Base-by-base conservation (phyloP, 768 basidiomycete species). In the Serpula lacrymans region DNA sequence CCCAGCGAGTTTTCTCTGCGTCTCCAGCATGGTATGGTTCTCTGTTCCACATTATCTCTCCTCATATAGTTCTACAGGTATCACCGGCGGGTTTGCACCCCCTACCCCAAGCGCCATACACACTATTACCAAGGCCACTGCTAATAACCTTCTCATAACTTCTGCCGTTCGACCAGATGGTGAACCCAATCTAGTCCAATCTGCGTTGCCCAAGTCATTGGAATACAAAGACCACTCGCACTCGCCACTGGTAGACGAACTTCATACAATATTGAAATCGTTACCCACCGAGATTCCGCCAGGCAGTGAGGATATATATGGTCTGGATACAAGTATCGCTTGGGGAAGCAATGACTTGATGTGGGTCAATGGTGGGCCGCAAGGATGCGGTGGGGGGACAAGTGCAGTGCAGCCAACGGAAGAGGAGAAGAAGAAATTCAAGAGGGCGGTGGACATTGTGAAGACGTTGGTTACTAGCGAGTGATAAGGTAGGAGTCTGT, bases 221-320 rank as follows among this genome's bases (percentile, higher is more conserved):
- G 36, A 55, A 14, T 48, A 59, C 21, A 50, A 57, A 29, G 56
- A 70, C 6, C 49, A 66, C 42, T 62, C 59, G n/a, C 37, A 54
- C 23, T 49, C 52, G 8, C 50, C 55, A 1, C 74, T 80, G 37
- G 59, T 86, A 32, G 67, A 71, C 17, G 83, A 82, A 53, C 69
- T 90, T 23, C 64, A 80, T 26, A 32, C 16, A 4, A 82, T 88
- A 58, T 60, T 90, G 41, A 77, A 78, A 54, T 49, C 53, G 0
- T 48, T 88, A 26, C 84, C 83, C 3, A 73, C 64, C 2, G 78
- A 79, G 53, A 34, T 50, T 1, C 75, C 79, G 21, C 72, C 74
- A 0, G 82, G 81, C 2, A 77, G 74, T 32, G 65, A 84, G 58
- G 86, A 90, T 53, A 80, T 88, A 39, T 90, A 90, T 48, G 81